Evolutionary conservation across 1,284 basidiomycete species (phyloP).

Genomic region (Ceratobasidium sp.): DNA sequence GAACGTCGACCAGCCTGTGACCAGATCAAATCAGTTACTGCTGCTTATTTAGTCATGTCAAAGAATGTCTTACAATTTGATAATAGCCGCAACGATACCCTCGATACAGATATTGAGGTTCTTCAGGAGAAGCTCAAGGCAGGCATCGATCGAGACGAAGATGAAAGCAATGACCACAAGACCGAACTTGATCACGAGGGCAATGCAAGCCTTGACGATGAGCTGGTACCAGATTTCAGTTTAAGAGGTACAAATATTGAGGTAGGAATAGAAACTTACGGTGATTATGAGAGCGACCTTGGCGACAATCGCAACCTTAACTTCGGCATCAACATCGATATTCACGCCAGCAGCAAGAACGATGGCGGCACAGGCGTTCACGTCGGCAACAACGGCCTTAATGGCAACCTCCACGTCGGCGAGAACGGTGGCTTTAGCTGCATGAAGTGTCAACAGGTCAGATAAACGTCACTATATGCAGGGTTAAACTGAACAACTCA

Average conservation of each 20-base stretch:
- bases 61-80: constrained; percentile 14
- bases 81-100: constrained; percentile 1
- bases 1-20: no score
- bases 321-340: neutral
- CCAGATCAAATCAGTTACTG: no score
- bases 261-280: neutral
- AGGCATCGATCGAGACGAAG: constrained; percentile 15
- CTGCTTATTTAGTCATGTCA: no score
- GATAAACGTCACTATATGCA: neutral
- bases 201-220: constrained; percentile 8
- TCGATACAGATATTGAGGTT: constrained; percentile 19
- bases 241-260: neutral
- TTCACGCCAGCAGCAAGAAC: neutral
- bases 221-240: neutral
- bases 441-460: neutral
- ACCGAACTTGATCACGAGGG: constrained; percentile 15
- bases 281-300: neutral
- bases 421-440: neutral
- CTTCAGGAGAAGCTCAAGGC: neutral
- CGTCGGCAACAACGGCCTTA: neutral
- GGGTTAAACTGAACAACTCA: neutral
- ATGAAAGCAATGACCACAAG: neutral
- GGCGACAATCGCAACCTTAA: neutral
- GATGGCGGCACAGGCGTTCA: neutral
- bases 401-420: neutral